Conservation (phyloP, 1,139 yeast genomes). For the Suhomyces wounanorum region DNA sequence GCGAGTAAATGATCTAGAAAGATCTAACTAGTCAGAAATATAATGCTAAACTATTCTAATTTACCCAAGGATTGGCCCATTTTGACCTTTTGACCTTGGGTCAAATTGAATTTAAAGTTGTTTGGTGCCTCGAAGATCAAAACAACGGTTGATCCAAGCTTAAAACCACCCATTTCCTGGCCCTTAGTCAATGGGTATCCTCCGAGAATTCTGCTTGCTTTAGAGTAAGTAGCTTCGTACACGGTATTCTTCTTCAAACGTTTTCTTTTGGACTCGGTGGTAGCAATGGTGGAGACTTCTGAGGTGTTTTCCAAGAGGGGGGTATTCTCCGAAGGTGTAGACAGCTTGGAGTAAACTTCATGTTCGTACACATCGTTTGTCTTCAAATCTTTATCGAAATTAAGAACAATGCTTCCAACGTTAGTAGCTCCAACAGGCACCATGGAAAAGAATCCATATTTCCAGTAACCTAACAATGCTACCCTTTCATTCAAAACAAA, state of each 20-base stretch:
- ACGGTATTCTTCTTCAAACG: slow-evolving; percentile 73
- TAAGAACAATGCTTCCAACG: slow-evolving; percentile 91
- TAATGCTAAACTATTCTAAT: slow-evolving; percentile 20
- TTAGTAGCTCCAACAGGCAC: slow-evolving; percentile 99
- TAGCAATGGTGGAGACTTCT: slow-evolving; percentile 18
- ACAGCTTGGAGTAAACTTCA: slow-evolving; percentile 38
- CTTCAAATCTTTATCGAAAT: slow-evolving; percentile 86
- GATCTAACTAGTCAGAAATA: neutral
- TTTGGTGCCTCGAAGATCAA: slow-evolving; percentile 94
- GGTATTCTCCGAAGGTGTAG: slow-evolving; percentile 27
- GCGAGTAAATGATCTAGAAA: neutral
- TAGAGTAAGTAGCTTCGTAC: slow-evolving; percentile 89
- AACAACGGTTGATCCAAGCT: slow-evolving; percentile 93
- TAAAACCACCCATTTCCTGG: slow-evolving; percentile 96
- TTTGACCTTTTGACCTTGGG: slow-evolving; percentile 73
- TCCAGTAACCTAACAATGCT: slow-evolving; percentile 93
- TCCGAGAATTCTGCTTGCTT: slow-evolving; percentile 75
- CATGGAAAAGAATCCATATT: slow-evolving; percentile 96
- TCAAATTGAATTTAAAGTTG: slow-evolving; percentile 67
- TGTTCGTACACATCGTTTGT: slow-evolving; percentile 76
- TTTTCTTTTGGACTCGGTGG: slow-evolving; percentile 24
- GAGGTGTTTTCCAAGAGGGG: slow-evolving; percentile 30
- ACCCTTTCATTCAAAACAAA: slow-evolving; percentile 95
- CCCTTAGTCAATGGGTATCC: slow-evolving; percentile 92
- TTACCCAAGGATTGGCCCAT: slow-evolving; percentile 85